Evolutionary conservation across 257 asterid genomes (phyloP).

Genomic region (Lycium barbarum): DNA sequence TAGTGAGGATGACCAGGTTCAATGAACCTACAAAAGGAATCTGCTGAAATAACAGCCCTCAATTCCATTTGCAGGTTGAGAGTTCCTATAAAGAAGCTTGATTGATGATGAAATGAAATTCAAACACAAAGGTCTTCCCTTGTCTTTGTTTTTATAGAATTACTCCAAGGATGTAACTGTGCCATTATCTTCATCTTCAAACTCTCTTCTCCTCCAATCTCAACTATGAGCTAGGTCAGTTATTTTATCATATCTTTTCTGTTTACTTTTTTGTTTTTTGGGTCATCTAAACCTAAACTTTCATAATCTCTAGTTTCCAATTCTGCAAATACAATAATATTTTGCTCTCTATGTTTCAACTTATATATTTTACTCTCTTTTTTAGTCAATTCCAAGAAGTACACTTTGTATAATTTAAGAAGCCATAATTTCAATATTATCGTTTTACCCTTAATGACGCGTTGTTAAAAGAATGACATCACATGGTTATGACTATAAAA

Average conservation of each 20-base stretch:
- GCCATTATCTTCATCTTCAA: background rate
- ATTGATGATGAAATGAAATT: slow-evolving; percentile 19
- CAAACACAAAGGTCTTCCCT: background rate
- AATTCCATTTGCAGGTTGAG: background rate
- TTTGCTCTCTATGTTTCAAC: background rate
- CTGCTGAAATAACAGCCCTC: slow-evolving; percentile 12
- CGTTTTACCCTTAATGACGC: background rate
- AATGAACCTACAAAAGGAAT: slow-evolving; percentile 3
- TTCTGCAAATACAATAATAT: background rate
- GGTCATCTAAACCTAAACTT: background rate
- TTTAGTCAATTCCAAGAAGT: background rate
- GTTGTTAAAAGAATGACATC: background rate
- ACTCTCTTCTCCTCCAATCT: background rate
- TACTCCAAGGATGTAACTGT: background rate
- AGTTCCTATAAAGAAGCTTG: background rate
- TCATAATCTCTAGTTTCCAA: background rate
- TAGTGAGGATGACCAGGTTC: background rate
- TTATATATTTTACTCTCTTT: background rate
- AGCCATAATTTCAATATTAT: background rate
- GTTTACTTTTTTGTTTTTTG: background rate
- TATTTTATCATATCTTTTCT: background rate
- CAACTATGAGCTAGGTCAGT: background rate
- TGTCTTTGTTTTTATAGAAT: slow-evolving; percentile 8
- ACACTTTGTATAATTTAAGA: no score
- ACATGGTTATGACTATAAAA: no score